phyloP scores from a whole-genome alignment of 495 filamentous ascomycete species.

The Pseudevernia furfuracea region DNA sequence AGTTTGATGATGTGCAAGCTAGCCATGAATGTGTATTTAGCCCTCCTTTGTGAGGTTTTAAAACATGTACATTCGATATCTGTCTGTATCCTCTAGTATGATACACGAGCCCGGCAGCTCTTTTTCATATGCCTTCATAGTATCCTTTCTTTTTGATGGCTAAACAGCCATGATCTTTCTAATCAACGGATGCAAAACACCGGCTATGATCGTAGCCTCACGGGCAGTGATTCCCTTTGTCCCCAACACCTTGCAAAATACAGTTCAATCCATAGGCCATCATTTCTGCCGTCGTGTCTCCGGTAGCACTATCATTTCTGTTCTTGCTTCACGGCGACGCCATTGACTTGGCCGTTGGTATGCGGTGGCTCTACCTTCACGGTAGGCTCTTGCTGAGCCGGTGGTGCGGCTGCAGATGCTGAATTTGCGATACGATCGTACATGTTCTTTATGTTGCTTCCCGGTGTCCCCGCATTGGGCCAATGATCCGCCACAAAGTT shows the following conservation, averaged over 20 bases:
- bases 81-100: background rate
- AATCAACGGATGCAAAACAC: slow-evolving; percentile 8
- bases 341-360: slow-evolving; percentile 11
- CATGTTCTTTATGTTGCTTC: slow-evolving; percentile 42
- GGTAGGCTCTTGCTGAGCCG: slow-evolving; percentile 9
- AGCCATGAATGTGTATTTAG: background rate
- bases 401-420: slow-evolving; percentile 6
- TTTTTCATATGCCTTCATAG: background rate
- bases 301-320: background rate
- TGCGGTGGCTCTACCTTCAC: slow-evolving; percentile 8
- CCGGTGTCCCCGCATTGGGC: slow-evolving; percentile 44
- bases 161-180: background rate
- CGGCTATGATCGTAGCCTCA: slow-evolving; percentile 3
- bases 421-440: slow-evolving; percentile 37
- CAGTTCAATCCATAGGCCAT: slow-evolving; percentile 11
- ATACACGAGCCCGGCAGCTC: background rate
- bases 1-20: background rate
- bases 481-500: slow-evolving; percentile 44
- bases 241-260: slow-evolving; percentile 24
- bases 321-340: slow-evolving; percentile 13
- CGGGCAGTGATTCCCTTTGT: background rate
- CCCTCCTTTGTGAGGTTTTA: background rate
- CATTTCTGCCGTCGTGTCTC: background rate
- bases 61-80: slow-evolving; percentile 1
- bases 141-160: background rate